phyloP scores from a whole-genome alignment of 2,329 filamentous ascomycete genomes.

The Kalmusia sp. region DNA sequence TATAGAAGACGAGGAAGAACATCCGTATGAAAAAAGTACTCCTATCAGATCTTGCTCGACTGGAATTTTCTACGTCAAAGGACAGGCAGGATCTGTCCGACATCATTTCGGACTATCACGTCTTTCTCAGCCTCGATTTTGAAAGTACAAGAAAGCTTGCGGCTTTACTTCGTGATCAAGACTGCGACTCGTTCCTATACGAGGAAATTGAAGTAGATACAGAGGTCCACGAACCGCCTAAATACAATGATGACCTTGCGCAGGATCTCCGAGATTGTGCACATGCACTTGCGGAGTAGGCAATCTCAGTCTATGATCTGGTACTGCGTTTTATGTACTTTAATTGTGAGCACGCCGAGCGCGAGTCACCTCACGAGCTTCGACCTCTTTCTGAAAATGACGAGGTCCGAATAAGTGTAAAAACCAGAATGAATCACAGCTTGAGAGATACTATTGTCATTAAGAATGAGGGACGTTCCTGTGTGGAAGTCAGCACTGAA shows the following conservation, averaged over 20 bases:
- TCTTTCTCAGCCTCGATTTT: conserved; percentile 15
- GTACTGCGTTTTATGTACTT: not conserved
- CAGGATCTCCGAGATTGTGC: conserved; percentile 8
- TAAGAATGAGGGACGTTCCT: conserved; percentile 10
- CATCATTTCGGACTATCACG: conserved; percentile 8
- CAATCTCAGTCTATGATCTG: not conserved
- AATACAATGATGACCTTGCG: conserved; percentile 1
- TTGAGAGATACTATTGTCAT: conserved; percentile 7
- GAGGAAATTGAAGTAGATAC: conserved; percentile 2
- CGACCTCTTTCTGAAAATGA: conserved; percentile 6
- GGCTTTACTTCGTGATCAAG: conserved; percentile 6
- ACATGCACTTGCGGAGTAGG: conserved; percentile 11
- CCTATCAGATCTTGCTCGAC: conserved; percentile 1
- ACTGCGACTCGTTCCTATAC: conserved; percentile 10
- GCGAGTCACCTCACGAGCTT: conserved; percentile 5
- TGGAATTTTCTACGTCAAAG: conserved; percentile 15
- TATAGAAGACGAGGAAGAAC: conserved; percentile 9
- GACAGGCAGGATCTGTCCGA: conserved; percentile 14
- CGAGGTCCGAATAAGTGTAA: conserved; percentile 5
- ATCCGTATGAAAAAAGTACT: too few species aligned
- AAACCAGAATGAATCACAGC: conserved; percentile 10
- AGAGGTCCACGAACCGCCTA: conserved; percentile 8
- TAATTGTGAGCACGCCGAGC: conserved; percentile 1
- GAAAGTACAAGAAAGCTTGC: conserved; percentile 5
- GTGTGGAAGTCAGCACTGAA: conserved; percentile 8